Percentiles rank a stretch among this genome's conserved stretches.
phyloP scores from a whole-genome alignment of 306 rosid genomes.

The Hippophae tibetana region DNA sequence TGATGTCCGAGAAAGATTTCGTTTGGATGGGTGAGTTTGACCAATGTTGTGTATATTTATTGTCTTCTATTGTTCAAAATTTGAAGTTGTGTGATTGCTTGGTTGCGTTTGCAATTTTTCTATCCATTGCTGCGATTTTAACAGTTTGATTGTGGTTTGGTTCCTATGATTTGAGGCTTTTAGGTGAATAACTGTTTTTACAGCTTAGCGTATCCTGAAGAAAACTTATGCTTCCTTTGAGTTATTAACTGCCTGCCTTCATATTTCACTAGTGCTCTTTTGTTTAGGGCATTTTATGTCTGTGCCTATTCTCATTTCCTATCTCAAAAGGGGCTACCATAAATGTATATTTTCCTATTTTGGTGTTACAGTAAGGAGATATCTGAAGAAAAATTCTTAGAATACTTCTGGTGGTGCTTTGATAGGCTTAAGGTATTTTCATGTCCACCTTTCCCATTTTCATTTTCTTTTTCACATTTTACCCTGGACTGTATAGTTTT shows the following conservation, averaged over 20 bases:
- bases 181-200: no score
- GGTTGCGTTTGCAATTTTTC: no score
- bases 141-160: no score
- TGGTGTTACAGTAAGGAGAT: slow-evolving; percentile 55
- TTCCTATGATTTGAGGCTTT: no score
- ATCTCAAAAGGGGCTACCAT: neutral
- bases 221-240: no score
- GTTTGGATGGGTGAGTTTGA: slow-evolving; percentile 75
- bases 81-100: no score
- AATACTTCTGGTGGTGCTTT: slow-evolving; percentile 94
- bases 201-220: no score
- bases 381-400: slow-evolving; percentile 60
- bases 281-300: slow-evolving; percentile 1
- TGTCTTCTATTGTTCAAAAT: no score
- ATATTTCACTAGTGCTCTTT: neutral
- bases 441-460: neutral
- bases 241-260: neutral
- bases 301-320: neutral
- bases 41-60: no score
- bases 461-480: neutral
- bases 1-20: slow-evolving; percentile 89
- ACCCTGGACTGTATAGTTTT: neutral
- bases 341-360: slow-evolving; percentile 14
- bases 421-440: slow-evolving; percentile 53
- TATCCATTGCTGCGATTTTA: no score